phyloP scores from a whole-genome alignment of 106 monocot genomes.

The Dioscorea alata region DNA sequence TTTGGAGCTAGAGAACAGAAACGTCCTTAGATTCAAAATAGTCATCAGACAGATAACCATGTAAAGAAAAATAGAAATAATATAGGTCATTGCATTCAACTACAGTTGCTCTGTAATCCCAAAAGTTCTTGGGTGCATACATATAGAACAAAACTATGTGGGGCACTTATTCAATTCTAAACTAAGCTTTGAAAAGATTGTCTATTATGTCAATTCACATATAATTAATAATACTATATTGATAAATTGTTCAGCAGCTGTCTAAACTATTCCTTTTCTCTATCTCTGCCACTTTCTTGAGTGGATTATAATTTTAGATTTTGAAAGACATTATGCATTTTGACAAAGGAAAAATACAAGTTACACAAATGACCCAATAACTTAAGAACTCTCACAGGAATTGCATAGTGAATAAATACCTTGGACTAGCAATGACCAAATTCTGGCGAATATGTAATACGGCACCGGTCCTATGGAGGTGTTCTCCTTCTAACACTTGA shows the following conservation, averaged over 20 bases:
- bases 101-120: background rate
- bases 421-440: slow-evolving; percentile 23
- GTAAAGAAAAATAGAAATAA: background rate
- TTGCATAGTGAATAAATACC: slow-evolving; percentile 15
- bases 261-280: background rate
- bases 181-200: background rate
- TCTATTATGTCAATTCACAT: background rate
- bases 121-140: background rate
- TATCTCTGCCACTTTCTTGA: background rate
- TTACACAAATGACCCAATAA: background rate
- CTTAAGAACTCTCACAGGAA: background rate
- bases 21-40: background rate
- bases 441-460: slow-evolving; percentile 18
- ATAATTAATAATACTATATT: no score
- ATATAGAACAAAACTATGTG: background rate
- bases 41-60: background rate
- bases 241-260: background rate
- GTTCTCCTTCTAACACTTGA: slow-evolving; percentile 10
- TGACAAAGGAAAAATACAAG: no score
- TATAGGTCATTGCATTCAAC: background rate
- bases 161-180: background rate
- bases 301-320: no score
- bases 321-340: no score
- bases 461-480: background rate
- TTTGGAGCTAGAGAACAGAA: background rate